phyloP scores from a whole-genome alignment of 805 yeast genomes.

The Alloascoidea hylecoeti region DNA sequence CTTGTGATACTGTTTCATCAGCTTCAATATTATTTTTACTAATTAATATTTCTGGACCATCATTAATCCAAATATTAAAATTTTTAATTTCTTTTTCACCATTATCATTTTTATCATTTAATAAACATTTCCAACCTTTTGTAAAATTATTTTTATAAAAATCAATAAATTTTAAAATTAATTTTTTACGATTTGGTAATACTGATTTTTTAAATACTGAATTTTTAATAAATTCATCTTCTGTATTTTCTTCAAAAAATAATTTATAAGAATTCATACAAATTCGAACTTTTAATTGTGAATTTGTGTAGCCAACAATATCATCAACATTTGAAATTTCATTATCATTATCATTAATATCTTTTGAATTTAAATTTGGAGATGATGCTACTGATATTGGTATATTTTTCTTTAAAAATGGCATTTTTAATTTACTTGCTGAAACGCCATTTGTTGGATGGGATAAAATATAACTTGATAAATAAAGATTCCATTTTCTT shows the following conservation, averaged over 20 bases:
- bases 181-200: background rate
- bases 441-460: conserved; percentile 96
- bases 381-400: conserved; percentile 9
- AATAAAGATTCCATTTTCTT: conserved; percentile 84
- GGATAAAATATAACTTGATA: conserved; percentile 85
- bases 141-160: background rate
- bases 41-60: conserved; percentile 13
- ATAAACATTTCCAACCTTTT: conserved; percentile 33
- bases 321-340: conserved; percentile 39
- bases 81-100: conserved; percentile 22
- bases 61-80: conserved; percentile 10
- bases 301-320: conserved; percentile 11
- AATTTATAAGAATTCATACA: conserved; percentile 68
- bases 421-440: conserved; percentile 60
- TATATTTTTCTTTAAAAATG: conserved; percentile 45
- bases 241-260: conserved; percentile 66
- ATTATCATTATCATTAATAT: conserved; percentile 11
- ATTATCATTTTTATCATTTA: conserved; percentile 12
- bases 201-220: conserved; percentile 23
- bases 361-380: background rate
- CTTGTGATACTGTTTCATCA: background rate
- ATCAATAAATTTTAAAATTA: background rate
- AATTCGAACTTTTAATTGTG: conserved; percentile 55
- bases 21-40: background rate
- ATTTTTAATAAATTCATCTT: conserved; percentile 62